Base-by-base conservation (phyloP, 441 rosid species). In the Raphanus hybrid region DNA sequence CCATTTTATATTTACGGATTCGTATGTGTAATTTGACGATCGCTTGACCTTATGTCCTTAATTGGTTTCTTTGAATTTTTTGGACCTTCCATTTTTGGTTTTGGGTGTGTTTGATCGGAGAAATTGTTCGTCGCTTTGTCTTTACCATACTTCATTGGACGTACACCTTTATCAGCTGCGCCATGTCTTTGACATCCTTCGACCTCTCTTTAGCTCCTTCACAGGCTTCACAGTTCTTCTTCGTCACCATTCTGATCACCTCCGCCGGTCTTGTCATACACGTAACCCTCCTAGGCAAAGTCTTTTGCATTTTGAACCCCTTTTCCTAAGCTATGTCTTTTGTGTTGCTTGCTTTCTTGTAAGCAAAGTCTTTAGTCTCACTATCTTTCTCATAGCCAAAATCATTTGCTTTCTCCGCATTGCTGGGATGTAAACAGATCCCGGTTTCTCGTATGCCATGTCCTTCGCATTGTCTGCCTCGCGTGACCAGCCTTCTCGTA, bases 21-120 rank as follows among this genome's bases (percentile, higher is more conserved):
- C 94, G 62, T 84, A 84, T 9, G 68, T 73, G 50, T 78, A 27
- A 77, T 82, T 86, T 50, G 76, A 83, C 2, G 86, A 52, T 3
- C 73, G 73, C 68, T 82, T 84, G 1, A 73, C 85, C 54, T 75
- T 80, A 34, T 16, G 23, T 54, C 26, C 59, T 16, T 27, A 20
- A 20, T 29, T 54, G 26, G 59, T 15, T 54, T 54, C 59, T 54
- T 15, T 54, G 59, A 54, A 54, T 15, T 15, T 52, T 54, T 54
- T 54, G 59, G 59, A 54, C 59, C 26, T 11, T 54, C 10, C 10
- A 54, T 60, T 73, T 68, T 69, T 69, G 23, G 23, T 74, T 16
- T 75, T n/a, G 20, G 59, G 69, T 70, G 71, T 52, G 57, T 52
- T 64, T 23, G 80, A 60, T n/a, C 6, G 73, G 11, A 76, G 74